Base-by-base conservation (phyloP, 2,329 filamentous ascomycete genomes). In the Penicillium sp. region DNA sequence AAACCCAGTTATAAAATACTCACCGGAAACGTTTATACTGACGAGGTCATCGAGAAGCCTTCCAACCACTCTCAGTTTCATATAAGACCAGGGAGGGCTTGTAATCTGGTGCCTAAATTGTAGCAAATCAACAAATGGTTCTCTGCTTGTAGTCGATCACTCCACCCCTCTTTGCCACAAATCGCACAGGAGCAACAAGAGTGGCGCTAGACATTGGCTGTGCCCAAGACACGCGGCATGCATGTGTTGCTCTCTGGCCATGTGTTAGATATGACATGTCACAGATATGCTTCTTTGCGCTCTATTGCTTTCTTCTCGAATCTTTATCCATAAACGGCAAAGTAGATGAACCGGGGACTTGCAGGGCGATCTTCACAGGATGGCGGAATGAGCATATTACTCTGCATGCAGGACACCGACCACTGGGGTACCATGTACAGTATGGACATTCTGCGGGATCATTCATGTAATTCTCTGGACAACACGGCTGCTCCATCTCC, bases 211-310 rank as follows among this genome's bases (percentile, higher is more conserved):
- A 45, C 8, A 45, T 23, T 45, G 42, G 26, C 16, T 45, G 28
- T 31, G 9, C 16, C 10, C 9, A 21, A 47, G 31, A 31, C 54
- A 60, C 47, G 52, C 61, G 55, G 45, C 37, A 52, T 52, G 52
- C 24, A 60, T 55, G 51, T 54, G 48, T 54, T 54, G 48, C 52
- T 48, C 23, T 46, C 34, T 43, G 47, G 55, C 61, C 63, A 65
- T 65, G 61, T 64, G 63, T 48, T 6, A 53, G 61, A 64, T 1
- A 19, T 60, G 61, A 64, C 47, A 58, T 55, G 54, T 63, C 61
- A 33, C 9, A 45, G 13, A 43, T 39, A 8, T 23, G 19, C 36
- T 39, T 21, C 11, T n/a, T 2, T 19, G 21, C 21, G 9, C 37
- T 28, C 24, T 13, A 18, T 43, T 43, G 4, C 16, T 13, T 43